Evolutionary conservation across 2,329 filamentous ascomycete genomes (phyloP).

Genomic region (Pestalotiopsis sp.): DNA sequence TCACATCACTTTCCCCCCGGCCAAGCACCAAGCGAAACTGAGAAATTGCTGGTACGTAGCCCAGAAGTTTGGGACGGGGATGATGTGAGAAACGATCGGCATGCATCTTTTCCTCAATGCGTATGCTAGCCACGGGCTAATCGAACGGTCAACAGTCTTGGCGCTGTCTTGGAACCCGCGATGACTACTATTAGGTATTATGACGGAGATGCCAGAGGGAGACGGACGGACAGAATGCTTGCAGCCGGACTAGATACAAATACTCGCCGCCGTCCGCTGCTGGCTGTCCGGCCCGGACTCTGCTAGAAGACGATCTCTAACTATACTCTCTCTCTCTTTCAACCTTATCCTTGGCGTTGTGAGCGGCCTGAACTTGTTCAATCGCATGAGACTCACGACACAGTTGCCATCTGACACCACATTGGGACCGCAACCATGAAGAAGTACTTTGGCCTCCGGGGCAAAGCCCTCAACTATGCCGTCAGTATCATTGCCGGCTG

Average conservation of each 20-base stretch:
- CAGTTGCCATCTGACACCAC: not conserved
- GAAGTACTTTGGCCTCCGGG: conserved; percentile 66
- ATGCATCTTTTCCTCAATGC: not conserved
- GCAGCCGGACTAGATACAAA: not conserved
- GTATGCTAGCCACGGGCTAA: not conserved
- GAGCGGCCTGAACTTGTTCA: not conserved
- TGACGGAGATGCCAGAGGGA: not conserved
- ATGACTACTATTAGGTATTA: not conserved
- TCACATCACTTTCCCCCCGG: not conserved
- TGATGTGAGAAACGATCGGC: not conserved
- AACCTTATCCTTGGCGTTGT: not conserved
- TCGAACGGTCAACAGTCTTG: not conserved
- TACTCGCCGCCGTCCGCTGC: not conserved
- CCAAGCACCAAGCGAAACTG: too few species aligned
- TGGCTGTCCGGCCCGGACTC: not conserved
- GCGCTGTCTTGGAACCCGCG: not conserved
- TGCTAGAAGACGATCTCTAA: not conserved
- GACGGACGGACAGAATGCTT: not conserved
- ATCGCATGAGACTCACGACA: not conserved
- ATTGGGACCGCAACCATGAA: conserved; percentile 24
- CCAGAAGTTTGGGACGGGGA: not conserved
- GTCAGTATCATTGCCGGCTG: conserved; percentile 73
- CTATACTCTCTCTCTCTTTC: not conserved
- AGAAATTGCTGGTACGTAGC: not conserved
- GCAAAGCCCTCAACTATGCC: conserved; percentile 67